Conservation (phyloP, 2,329 filamentous ascomycete species). For the Bipolaris gigantea region DNA sequence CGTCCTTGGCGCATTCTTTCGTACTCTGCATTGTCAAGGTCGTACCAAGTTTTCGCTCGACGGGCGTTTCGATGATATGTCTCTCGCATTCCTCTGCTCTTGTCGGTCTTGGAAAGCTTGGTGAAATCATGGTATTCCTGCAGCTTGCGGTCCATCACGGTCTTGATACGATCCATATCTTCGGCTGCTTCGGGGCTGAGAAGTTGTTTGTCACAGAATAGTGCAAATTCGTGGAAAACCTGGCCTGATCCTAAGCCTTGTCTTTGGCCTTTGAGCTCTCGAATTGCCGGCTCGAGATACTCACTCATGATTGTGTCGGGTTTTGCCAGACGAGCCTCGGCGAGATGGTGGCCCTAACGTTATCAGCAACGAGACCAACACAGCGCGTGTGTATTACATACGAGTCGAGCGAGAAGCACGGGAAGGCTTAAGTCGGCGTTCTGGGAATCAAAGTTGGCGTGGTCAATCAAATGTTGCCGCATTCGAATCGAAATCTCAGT, state of each 20-base stretch:
- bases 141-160: slow-evolving; percentile 76
- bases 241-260: slow-evolving; percentile 76
- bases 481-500: slow-evolving; percentile 86
- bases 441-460: slow-evolving; percentile 38
- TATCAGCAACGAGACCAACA: slow-evolving; percentile 13
- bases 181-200: slow-evolving; percentile 83
- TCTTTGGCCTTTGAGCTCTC: slow-evolving; percentile 70
- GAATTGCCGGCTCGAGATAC: slow-evolving; percentile 82
- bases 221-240: slow-evolving; percentile 92
- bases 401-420: slow-evolving; percentile 80
- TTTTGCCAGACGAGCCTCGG: slow-evolving; percentile 85
- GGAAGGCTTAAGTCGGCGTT: slow-evolving; percentile 47
- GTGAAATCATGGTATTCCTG: slow-evolving; percentile 78
- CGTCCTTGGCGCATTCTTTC: slow-evolving; percentile 75
- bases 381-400: slow-evolving; percentile 33
- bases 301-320: slow-evolving; percentile 85
- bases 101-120: slow-evolving; percentile 56
- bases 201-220: slow-evolving; percentile 92
- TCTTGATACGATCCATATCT: slow-evolving; percentile 79
- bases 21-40: slow-evolving; percentile 87
- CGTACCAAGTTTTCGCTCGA: slow-evolving; percentile 84
- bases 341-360: slow-evolving; percentile 74
- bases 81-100: slow-evolving; percentile 52
- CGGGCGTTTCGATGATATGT: slow-evolving; percentile 60
- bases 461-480: slow-evolving; percentile 66